Percentiles rank a stretch among this genome's conserved stretches.
phyloP scores from a whole-genome alignment of 106 monocot genomes.

The Gastrodia elata region DNA sequence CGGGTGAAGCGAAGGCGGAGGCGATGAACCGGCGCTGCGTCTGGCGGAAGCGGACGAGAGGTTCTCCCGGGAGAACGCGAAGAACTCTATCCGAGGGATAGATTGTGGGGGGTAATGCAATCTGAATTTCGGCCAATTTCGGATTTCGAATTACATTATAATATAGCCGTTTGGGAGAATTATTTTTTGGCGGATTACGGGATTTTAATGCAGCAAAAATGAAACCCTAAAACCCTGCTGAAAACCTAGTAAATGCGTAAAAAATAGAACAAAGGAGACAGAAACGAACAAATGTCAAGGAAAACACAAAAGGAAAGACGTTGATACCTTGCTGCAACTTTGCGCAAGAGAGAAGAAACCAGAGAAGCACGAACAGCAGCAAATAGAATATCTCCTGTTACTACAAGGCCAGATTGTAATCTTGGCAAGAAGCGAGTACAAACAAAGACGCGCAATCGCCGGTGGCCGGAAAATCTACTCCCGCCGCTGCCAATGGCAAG shows the following conservation, averaged over 20 bases:
- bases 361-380: neutral
- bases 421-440: neutral
- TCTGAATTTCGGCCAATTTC: too few species aligned
- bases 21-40: too few species aligned
- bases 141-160: too few species aligned
- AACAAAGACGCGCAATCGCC: neutral
- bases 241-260: neutral
- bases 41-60: too few species aligned
- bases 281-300: neutral
- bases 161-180: too few species aligned
- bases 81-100: too few species aligned
- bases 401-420: neutral
- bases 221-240: neutral
- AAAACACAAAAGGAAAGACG: neutral
- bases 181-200: too few species aligned
- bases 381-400: neutral
- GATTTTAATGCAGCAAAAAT: neutral
- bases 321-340: conserved; percentile 1
- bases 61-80: too few species aligned
- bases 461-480: neutral
- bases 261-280: neutral
- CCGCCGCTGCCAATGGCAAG: neutral
- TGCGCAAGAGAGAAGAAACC: neutral
- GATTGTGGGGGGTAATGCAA: too few species aligned
- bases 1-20: too few species aligned